A percentile compares a stretch with the other conserved stretches of the same genome.
phyloP scores from a whole-genome alignment of 1,139 yeast genomes.

The Arxiozyma bovina region DNA sequence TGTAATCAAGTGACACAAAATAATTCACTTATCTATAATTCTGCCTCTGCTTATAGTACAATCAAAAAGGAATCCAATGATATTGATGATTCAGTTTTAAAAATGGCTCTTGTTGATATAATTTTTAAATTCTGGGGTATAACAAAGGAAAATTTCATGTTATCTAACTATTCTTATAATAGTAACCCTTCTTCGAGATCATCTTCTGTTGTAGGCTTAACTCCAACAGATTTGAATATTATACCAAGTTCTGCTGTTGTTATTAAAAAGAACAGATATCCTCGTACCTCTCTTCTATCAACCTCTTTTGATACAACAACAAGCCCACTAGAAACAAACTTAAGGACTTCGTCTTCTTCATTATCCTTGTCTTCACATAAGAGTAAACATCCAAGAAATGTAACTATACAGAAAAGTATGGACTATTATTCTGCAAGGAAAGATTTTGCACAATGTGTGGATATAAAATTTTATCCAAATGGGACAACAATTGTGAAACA shows the following conservation, averaged over 20 bases:
- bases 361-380: background rate
- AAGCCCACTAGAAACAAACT: background rate
- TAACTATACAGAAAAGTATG: slow-evolving; percentile 8
- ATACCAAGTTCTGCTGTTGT: background rate
- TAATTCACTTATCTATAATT: background rate
- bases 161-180: slow-evolving; percentile 4
- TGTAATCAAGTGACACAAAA: background rate
- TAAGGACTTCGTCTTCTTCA: background rate
- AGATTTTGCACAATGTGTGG: slow-evolving; percentile 57
- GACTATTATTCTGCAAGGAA: slow-evolving; percentile 47
- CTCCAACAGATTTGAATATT: background rate
- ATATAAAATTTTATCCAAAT: slow-evolving; percentile 46
- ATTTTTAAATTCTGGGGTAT: slow-evolving; percentile 69
- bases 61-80: background rate
- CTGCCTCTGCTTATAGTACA: background rate
- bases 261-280: background rate
- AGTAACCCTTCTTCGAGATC: background rate
- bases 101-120: slow-evolving; percentile 66
- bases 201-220: slow-evolving; percentile 12
- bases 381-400: background rate
- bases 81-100: slow-evolving; percentile 54
- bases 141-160: slow-evolving; percentile 34
- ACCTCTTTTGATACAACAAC: background rate
- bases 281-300: background rate
- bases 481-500: slow-evolving; percentile 55